A percentile compares a stretch with the other conserved stretches of the same genome.
Evolutionary conservation across 495 filamentous ascomycete genomes (phyloP).

Genomic region (Patellaria atrata): DNA sequence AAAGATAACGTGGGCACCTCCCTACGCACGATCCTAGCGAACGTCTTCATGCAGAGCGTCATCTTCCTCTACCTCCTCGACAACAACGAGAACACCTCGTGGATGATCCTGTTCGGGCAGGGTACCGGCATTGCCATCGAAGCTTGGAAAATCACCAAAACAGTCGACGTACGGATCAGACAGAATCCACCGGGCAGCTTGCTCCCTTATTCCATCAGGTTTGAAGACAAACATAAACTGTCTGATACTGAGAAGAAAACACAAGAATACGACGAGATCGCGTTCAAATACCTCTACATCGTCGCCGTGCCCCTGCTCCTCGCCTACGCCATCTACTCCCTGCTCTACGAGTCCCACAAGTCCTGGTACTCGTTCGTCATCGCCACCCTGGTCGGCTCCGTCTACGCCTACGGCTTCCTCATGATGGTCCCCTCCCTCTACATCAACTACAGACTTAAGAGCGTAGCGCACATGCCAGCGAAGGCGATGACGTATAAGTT

Average conservation of each 20-base stretch:
- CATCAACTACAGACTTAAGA: conserved; percentile 97
- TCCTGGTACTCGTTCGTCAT: conserved; percentile 93
- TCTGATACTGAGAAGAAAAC: conserved; percentile 93
- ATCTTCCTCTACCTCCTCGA: conserved; percentile 98
- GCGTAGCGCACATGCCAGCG: conserved; percentile 90
- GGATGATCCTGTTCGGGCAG: conserved; percentile 95
- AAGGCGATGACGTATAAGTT: conserved; percentile 98
- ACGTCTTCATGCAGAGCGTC: conserved; percentile 92
- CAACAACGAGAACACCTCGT: conserved; percentile 92
- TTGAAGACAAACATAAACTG: conserved; percentile 95
- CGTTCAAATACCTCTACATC: conserved; percentile 92
- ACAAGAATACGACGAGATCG: conserved; percentile 94
- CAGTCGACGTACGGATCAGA: conserved; percentile 78
- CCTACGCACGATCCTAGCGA: conserved; percentile 87
- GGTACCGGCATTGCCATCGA: conserved; percentile 88
- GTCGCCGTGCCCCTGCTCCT: conserved; percentile 74
- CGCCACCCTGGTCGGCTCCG: conserved; percentile 82
- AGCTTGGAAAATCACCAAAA: conserved; percentile 97
- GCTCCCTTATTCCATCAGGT: conserved; percentile 69
- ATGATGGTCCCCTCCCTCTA: conserved; percentile 98
- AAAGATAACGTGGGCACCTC: conserved; percentile 96
- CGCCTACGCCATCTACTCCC: conserved; percentile 79
- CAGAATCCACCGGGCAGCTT: conserved; percentile 48
- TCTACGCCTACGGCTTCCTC: conserved; percentile 95
- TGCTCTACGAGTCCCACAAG: conserved; percentile 91